Percentiles rank a stretch among this genome's conserved stretches.
phyloP scores from a whole-genome alignment of 2,329 filamentous ascomycete species.

The Aspergillus novofumigatus region DNA sequence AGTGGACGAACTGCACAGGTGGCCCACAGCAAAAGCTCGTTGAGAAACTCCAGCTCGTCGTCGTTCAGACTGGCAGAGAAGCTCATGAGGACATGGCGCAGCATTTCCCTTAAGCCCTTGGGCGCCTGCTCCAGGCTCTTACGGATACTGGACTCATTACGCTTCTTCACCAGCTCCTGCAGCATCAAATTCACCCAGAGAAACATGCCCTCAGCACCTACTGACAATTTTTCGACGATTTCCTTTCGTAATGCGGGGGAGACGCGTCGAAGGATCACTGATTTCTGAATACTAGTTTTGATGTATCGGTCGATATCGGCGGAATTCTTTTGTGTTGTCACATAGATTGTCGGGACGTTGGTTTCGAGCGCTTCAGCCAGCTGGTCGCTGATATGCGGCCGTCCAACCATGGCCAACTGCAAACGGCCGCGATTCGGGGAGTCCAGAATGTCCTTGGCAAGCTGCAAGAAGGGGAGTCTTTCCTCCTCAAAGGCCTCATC shows the following conservation, averaged over 20 bases:
- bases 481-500: conserved; percentile 44
- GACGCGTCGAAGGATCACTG: conserved; percentile 33
- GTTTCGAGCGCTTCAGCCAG: conserved; percentile 32
- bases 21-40: conserved; percentile 47
- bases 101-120: conserved; percentile 41
- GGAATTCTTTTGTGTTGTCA: conserved; percentile 43
- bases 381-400: conserved; percentile 41
- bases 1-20: conserved; percentile 44
- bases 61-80: conserved; percentile 27
- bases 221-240: conserved; percentile 39
- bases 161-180: conserved; percentile 45
- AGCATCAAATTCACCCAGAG: conserved; percentile 51
- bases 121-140: conserved; percentile 45
- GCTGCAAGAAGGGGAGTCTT: conserved; percentile 34
- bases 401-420: conserved; percentile 36
- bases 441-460: conserved; percentile 28
- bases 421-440: conserved; percentile 16
- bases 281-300: conserved; percentile 38
- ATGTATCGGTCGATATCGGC: conserved; percentile 44
- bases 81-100: conserved; percentile 40
- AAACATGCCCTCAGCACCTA: conserved; percentile 47
- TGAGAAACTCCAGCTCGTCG: conserved; percentile 42
- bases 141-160: conserved; percentile 37
- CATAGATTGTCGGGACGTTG: conserved; percentile 38
- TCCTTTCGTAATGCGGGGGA: conserved; percentile 28